Percentiles rank a stretch among this genome's conserved stretches.
These are phyloP conservation scores for Hypoxylon trugodes DNA, from an alignment of 495 filamentous ascomycete species.

Conservation along the genomic window DNA sequence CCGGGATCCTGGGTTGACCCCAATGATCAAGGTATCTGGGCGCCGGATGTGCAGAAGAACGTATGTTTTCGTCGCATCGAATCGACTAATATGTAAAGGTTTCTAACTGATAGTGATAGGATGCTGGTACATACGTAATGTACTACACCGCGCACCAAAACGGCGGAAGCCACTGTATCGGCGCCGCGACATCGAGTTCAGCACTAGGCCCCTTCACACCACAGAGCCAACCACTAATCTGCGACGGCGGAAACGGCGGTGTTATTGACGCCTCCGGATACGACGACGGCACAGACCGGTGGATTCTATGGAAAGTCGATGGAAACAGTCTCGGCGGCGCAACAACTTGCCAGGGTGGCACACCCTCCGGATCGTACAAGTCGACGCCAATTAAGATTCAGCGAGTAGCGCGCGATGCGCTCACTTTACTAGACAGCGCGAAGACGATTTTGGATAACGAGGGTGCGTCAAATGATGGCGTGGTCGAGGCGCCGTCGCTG, in stretches of 20 bases:
- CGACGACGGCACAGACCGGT: conserved; percentile 61
- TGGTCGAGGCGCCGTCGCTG: conserved; percentile 69
- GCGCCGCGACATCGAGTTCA: conserved; percentile 54
- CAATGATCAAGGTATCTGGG: conserved; percentile 39
- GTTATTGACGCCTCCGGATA: conserved; percentile 66
- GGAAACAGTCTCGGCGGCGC: conserved; percentile 58
- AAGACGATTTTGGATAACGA: conserved; percentile 62
- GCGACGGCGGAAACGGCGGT: conserved; percentile 58
- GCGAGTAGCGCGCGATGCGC: conserved; percentile 57
- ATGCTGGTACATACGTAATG: conserved; percentile 62
- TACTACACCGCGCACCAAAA: conserved; percentile 62
- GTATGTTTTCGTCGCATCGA: conserved; percentile 21
- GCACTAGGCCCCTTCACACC: conserved; percentile 59
- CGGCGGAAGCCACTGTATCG: conserved; percentile 59
- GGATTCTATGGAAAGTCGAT: conserved; percentile 68
- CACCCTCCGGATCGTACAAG: conserved; percentile 33
- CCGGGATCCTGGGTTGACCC: conserved; percentile 42
- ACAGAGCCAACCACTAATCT: conserved; percentile 53
- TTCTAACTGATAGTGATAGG: conserved; percentile 9
- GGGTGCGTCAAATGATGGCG: conserved; percentile 59
- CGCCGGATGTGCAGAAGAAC: conserved; percentile 45
- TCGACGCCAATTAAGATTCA: conserved; percentile 68
- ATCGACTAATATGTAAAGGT: background rate
- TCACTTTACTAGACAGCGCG: conserved; percentile 58
- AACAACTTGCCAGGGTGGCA: conserved; percentile 41